Conservation (phyloP, 2,329 filamentous ascomycete genomes). For the Alternaria arborescens region DNA sequence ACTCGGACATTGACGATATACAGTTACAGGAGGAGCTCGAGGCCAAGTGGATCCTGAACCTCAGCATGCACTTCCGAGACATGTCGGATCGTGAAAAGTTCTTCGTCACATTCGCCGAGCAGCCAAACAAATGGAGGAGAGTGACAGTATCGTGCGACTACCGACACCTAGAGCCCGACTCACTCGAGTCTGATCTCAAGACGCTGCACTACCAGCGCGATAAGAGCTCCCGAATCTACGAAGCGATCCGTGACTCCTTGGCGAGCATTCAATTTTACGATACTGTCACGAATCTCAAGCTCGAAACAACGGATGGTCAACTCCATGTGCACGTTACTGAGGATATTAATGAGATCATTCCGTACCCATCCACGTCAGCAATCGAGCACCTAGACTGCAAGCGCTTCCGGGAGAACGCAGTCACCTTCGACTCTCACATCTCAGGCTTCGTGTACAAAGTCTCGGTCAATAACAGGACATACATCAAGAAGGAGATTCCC, state of each 20-base stretch:
- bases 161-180: conserved; percentile 77
- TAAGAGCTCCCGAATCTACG: conserved; percentile 92
- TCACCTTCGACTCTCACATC: conserved; percentile 89
- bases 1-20: conserved; percentile 60
- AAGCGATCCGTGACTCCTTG: conserved; percentile 90
- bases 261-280: conserved; percentile 95
- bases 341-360: conserved; percentile 93
- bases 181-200: conserved; percentile 84
- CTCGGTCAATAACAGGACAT: conserved; percentile 70
- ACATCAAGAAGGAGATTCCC: conserved; percentile 98
- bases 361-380: conserved; percentile 77
- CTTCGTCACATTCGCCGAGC: conserved; percentile 92
- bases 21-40: conserved; percentile 84
- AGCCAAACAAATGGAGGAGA: conserved; percentile 79
- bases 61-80: conserved; percentile 98
- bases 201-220: conserved; percentile 84
- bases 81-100: conserved; percentile 94
- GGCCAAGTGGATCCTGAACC: conserved; percentile 90
- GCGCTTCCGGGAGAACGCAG: conserved; percentile 73
- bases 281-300: conserved; percentile 93
- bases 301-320: conserved; percentile 86
- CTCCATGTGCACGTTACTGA: conserved; percentile 98
- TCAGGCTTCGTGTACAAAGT: conserved; percentile 99
- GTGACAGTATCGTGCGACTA: conserved; percentile 97
- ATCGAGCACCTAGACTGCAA: conserved; percentile 72